Conservation (phyloP, 2,329 filamentous ascomycete genomes). For the Sporothrix sp. region DNA sequence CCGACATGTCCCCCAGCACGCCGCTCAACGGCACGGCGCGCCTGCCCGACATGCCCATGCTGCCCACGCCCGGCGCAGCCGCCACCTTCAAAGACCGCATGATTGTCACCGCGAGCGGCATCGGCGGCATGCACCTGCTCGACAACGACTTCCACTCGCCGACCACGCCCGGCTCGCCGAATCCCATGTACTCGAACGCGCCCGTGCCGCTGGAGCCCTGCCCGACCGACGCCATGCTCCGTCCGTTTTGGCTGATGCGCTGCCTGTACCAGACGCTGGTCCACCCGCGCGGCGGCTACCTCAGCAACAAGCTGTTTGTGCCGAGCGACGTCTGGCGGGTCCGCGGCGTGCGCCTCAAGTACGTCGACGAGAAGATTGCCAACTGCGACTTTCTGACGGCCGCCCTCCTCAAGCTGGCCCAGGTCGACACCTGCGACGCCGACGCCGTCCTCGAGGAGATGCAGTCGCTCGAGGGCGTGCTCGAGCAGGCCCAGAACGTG, state of each 20-base stretch:
- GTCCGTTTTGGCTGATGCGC: slow-evolving; percentile 96
- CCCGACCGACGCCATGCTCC: slow-evolving; percentile 76
- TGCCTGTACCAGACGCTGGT: slow-evolving; percentile 86
- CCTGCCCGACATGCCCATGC: slow-evolving; percentile 47
- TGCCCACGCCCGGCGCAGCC: slow-evolving; percentile 58
- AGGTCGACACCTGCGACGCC: slow-evolving; percentile 81
- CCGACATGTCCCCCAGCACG: slow-evolving; percentile 64
- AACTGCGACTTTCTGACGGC: slow-evolving; percentile 88
- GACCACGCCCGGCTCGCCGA: slow-evolving; percentile 51
- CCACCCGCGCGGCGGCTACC: slow-evolving; percentile 82
- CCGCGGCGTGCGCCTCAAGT: slow-evolving; percentile 85
- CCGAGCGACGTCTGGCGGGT: slow-evolving; percentile 90
- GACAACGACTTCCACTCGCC: slow-evolving; percentile 71
- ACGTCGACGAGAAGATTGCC: slow-evolving; percentile 84
- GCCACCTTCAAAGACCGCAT: slow-evolving; percentile 49
- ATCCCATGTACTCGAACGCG: slow-evolving; percentile 50
- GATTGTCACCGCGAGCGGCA: slow-evolving; percentile 42
- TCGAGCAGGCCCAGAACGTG: slow-evolving; percentile 73
- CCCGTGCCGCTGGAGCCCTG: slow-evolving; percentile 83
- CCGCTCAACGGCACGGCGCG: slow-evolving; percentile 51
- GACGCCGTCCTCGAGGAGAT: slow-evolving; percentile 91
- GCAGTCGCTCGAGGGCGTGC: slow-evolving; percentile 73
- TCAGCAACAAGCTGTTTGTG: slow-evolving; percentile 86
- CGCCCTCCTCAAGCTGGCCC: slow-evolving; percentile 70
- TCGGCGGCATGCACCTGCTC: slow-evolving; percentile 69